Evolutionary conservation across 441 rosid genomes (phyloP).

Genomic region (Syzygium malaccense): DNA sequence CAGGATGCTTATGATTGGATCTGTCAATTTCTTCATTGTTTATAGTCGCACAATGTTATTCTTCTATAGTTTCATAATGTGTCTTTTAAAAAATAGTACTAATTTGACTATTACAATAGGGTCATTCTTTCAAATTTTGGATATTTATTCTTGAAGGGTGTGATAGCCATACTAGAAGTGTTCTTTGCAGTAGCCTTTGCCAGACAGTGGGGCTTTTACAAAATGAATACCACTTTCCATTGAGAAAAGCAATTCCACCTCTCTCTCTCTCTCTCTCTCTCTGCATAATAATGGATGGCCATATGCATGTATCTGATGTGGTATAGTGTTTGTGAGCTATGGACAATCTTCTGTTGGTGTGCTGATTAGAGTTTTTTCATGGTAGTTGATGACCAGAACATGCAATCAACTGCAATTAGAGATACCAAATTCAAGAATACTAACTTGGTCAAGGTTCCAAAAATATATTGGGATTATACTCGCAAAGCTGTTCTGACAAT

Average conservation of each 20-base stretch:
- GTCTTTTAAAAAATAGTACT: not conserved
- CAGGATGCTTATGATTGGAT: not conserved
- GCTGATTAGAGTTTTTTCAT: not conserved
- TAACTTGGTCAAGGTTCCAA: constrained; percentile 76
- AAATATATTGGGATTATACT: constrained; percentile 83
- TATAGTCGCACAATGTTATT: not conserved
- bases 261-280: not conserved
- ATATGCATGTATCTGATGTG: not conserved
- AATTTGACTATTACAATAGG: not conserved
- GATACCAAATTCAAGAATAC: constrained; percentile 25
- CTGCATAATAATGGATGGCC: not conserved
- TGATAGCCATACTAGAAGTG: not conserved
- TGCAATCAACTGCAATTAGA: constrained; percentile 20
- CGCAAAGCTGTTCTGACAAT: constrained; percentile 87
- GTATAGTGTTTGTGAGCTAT: not conserved
- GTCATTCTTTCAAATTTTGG: not conserved
- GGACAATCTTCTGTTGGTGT: not conserved
- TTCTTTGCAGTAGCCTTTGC: not conserved
- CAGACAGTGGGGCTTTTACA: not conserved
- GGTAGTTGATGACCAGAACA: constrained; percentile 35
- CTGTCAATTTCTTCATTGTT: not conserved
- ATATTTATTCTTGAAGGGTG: not conserved
- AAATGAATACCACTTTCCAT: not conserved
- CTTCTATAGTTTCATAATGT: not conserved
- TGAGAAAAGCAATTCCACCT: not conserved